A percentile compares a stretch with the other conserved stretches of the same genome.
phyloP scores from a whole-genome alignment of 2,329 filamentous ascomycete genomes.

The Cylindrodendrum hubeiense region DNA sequence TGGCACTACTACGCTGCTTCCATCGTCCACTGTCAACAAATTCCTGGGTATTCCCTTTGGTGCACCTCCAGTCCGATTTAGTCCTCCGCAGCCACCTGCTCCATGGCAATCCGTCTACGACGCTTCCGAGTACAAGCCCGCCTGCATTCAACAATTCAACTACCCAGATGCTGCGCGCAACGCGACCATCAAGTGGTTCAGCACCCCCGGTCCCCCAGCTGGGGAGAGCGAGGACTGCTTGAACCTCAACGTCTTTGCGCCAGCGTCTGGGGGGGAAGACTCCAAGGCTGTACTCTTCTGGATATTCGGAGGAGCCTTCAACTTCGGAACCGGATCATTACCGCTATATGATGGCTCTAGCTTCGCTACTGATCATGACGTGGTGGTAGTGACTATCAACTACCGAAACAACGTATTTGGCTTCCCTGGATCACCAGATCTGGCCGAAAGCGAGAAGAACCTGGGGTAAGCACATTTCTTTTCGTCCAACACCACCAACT shows the following conservation, averaged over 20 bases:
- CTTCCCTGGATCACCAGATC: constrained; percentile 49
- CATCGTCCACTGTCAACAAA: no score
- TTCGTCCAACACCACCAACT: background rate
- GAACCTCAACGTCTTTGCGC: constrained; percentile 49
- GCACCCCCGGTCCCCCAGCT: no score
- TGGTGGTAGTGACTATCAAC: constrained; percentile 60
- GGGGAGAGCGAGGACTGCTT: no score
- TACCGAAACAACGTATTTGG: constrained; percentile 59
- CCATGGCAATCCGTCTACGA: no score
- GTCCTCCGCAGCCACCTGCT: no score
- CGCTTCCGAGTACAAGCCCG: no score
- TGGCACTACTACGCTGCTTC: no score
- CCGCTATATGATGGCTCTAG: constrained; percentile 55
- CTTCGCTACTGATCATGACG: constrained; percentile 56
- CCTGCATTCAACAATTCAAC: no score
- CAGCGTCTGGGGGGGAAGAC: constrained; percentile 30
- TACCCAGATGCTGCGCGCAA: no score
- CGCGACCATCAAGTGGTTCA: no score
- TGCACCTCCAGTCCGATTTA: no score
- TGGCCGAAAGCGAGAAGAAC: constrained; percentile 35
- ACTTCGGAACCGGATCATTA: constrained; percentile 50
- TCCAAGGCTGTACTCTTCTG: constrained; percentile 59
- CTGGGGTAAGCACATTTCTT: constrained; percentile 29
- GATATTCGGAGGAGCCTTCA: constrained; percentile 58
- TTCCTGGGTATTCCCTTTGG: no score